phyloP scores from a whole-genome alignment of 805 yeast species.

The Lachancea cidri region DNA sequence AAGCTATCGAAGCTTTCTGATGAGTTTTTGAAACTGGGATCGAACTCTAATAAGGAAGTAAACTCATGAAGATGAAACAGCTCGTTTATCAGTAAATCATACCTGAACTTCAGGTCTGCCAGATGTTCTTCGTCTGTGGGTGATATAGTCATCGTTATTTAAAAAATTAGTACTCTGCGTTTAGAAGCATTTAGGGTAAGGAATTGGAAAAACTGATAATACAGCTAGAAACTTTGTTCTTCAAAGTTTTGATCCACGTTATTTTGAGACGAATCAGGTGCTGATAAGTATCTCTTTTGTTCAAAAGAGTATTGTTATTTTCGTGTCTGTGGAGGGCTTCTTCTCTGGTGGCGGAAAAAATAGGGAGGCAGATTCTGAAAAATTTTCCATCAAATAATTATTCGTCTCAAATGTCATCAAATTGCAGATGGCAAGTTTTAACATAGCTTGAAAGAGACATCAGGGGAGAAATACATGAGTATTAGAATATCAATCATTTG shows the following conservation, averaged over 20 bases:
- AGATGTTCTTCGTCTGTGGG: slow-evolving; percentile 29
- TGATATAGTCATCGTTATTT: slow-evolving; percentile 4
- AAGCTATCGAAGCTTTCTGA: slow-evolving; percentile 35
- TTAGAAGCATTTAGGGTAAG: slow-evolving; percentile 6
- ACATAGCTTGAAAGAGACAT: no score
- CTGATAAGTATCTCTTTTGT: slow-evolving; percentile 6
- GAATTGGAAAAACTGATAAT: background rate
- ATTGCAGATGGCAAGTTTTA: no score
- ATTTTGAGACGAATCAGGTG: slow-evolving; percentile 3
- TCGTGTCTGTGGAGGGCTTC: slow-evolving; percentile 2
- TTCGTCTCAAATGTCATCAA: background rate
- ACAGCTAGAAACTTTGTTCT: background rate
- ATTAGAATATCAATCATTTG: no score
- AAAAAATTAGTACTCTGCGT: background rate
- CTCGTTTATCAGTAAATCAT: slow-evolving; percentile 51
- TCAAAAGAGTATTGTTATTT: background rate
- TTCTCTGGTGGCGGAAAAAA: slow-evolving; percentile 7
- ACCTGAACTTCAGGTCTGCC: slow-evolving; percentile 41
- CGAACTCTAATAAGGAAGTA: slow-evolving; percentile 56
- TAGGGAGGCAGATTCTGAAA: background rate
- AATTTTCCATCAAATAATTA: background rate
- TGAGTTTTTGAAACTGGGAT: slow-evolving; percentile 41
- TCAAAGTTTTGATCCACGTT: background rate
- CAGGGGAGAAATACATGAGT: no score
- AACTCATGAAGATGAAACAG: slow-evolving; percentile 58